phyloP scores from a whole-genome alignment of 441 rosid species.

The Erodium chrysanthum region DNA sequence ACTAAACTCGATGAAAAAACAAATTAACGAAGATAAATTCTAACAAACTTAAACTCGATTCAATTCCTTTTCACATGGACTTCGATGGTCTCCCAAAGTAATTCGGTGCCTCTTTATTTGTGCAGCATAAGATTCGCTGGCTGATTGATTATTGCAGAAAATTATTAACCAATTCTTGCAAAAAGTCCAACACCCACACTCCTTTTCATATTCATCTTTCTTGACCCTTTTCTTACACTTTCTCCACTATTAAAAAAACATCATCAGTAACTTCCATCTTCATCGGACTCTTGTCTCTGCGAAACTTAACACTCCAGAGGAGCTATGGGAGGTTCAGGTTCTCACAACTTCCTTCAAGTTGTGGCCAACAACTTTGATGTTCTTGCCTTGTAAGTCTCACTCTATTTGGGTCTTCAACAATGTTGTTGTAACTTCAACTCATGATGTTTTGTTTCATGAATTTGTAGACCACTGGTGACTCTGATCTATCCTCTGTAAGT shows the following conservation, averaged over 20 bases:
- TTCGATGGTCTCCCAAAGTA: no score
- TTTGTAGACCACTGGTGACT: slow-evolving; percentile 21
- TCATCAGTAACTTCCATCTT: background rate
- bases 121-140: slow-evolving; percentile 22
- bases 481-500: slow-evolving; percentile 25
- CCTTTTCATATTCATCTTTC: slow-evolving; percentile 12
- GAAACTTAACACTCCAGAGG: background rate
- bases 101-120: slow-evolving; percentile 38
- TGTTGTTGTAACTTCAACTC: background rate
- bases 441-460: background rate
- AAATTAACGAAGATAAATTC: no score
- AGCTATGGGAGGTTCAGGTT: slow-evolving; percentile 9
- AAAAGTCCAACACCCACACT: slow-evolving; percentile 5
- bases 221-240: background rate
- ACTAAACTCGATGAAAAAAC: no score
- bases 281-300: background rate
- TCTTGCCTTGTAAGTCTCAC: slow-evolving; percentile 16
- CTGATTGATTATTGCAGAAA: background rate
- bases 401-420: background rate
- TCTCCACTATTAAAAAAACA: background rate
- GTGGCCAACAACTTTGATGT: slow-evolving; percentile 19
- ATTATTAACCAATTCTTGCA: slow-evolving; percentile 10
- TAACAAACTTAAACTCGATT: no score
- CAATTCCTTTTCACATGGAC: no score
- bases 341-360: slow-evolving; percentile 17